Percentiles rank a stretch among this genome's conserved stretches.
These are phyloP conservation scores for Botryotinia convoluta DNA, from an alignment of 2,329 filamentous ascomycete species.

Conservation along the genomic window DNA sequence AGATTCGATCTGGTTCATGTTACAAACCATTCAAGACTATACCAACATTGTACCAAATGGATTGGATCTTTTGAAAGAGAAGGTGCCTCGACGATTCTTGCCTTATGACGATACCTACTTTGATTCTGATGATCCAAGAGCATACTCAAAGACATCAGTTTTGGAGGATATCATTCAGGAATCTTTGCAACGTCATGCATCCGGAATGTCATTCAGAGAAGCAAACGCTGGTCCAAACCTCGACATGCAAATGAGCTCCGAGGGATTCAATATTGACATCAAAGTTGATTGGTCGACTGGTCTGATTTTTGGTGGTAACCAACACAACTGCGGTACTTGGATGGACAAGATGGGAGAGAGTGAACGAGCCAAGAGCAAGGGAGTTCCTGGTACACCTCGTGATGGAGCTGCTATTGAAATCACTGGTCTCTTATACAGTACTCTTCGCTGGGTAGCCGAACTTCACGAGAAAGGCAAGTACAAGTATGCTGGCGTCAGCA, in stretches of 20 bases:
- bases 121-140: constrained; percentile 71
- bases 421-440: constrained; percentile 88
- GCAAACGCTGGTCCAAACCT: constrained; percentile 87
- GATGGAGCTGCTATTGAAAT: constrained; percentile 96
- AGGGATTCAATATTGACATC: constrained; percentile 90
- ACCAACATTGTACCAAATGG: constrained; percentile 78
- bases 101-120: constrained; percentile 98
- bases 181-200: constrained; percentile 85
- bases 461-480: constrained; percentile 69
- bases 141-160: constrained; percentile 81
- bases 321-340: constrained; percentile 96
- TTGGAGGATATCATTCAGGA: constrained; percentile 91
- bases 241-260: constrained; percentile 88
- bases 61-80: constrained; percentile 67
- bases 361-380: constrained; percentile 84
- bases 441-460: constrained; percentile 72
- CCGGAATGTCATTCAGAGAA: constrained; percentile 87
- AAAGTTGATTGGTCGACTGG: constrained; percentile 89
- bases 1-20: constrained; percentile 96
- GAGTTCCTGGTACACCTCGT: constrained; percentile 90
- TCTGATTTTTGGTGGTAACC: constrained; percentile 90
- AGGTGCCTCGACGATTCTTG: constrained; percentile 79
- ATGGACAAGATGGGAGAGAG: constrained; percentile 99
- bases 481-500: constrained; percentile 69
- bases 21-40: constrained; percentile 95